These are phyloP conservation scores for Pinus tabuliformis DNA, from an alignment of 75 land plant species.

Conservation along the genomic window DNA sequence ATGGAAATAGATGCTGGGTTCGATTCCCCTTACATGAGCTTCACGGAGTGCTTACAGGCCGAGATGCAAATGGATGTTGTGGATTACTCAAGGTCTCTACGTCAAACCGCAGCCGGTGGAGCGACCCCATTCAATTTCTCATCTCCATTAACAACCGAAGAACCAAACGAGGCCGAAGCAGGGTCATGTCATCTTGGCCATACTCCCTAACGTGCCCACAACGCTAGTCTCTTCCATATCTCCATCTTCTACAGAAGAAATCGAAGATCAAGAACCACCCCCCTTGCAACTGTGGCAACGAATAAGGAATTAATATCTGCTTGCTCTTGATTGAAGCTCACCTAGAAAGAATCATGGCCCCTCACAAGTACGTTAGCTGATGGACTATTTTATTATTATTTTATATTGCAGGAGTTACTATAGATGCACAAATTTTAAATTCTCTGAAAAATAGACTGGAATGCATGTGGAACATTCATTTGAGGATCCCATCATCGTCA, in stretches of 20 bases:
- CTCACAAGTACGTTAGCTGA: no score
- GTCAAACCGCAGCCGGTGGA: conserved; percentile 14
- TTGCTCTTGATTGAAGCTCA: no score
- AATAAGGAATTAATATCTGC: no score
- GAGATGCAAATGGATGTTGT: background rate
- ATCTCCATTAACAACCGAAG: conserved; percentile 11
- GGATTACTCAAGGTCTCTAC: conserved; percentile 1
- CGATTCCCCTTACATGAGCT: conserved; percentile 25
- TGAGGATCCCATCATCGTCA: conserved; percentile 68
- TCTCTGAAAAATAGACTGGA: conserved; percentile 58
- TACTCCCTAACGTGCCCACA: background rate
- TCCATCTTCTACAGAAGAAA: conserved; percentile 23
- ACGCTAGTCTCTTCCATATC: conserved; percentile 49
- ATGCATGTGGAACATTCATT: conserved; percentile 68
- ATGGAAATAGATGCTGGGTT: conserved; percentile 10
- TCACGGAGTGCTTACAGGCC: conserved; percentile 31
- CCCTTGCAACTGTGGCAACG: background rate
- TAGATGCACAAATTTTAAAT: conserved; percentile 81
- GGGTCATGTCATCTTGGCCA: background rate
- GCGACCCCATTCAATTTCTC: conserved; percentile 21
- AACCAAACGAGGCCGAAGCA: background rate
- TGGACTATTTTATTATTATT: no score
- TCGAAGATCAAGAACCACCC: conserved; percentile 26
- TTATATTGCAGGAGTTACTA: conserved; percentile 75
- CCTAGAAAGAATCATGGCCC: no score